Evolutionary conservation across 495 filamentous ascomycete species (phyloP).

Genomic region (Penicillium flavigenum): DNA sequence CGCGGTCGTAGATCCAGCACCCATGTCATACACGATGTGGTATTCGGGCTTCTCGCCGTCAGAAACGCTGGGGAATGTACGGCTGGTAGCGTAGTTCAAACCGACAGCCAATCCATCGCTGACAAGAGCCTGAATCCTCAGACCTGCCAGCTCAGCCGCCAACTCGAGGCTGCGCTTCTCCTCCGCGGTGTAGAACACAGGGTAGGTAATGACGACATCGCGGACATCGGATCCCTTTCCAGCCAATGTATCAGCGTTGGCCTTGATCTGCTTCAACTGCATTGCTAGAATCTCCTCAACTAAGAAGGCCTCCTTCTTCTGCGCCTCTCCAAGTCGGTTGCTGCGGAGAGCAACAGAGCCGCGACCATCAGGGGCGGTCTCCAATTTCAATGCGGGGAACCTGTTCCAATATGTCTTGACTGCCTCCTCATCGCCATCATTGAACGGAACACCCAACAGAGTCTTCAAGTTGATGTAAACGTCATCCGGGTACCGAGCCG

Average conservation of each 20-base stretch:
- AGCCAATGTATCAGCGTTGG: conserved; percentile 81
- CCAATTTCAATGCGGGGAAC: conserved; percentile 62
- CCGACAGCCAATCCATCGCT: conserved; percentile 92
- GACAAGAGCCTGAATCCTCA: conserved; percentile 79
- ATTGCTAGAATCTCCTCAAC: conserved; percentile 96
- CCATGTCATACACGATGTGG: conserved; percentile 96
- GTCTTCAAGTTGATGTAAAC: conserved; percentile 91
- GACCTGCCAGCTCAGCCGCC: conserved; percentile 81
- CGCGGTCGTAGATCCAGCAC: conserved; percentile 95
- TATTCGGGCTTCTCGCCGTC: conserved; percentile 87
- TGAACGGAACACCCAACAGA: conserved; percentile 69
- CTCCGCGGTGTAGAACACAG: conserved; percentile 84
- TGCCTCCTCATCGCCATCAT: conserved; percentile 52
- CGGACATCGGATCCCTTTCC: conserved; percentile 72
- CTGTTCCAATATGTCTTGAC: conserved; percentile 66
- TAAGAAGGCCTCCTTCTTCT: conserved; percentile 68
- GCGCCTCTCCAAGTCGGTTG: conserved; percentile 60
- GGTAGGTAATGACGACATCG: conserved; percentile 86
- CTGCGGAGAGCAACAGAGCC: conserved; percentile 77
- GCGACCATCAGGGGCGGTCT: conserved; percentile 51
- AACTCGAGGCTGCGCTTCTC: conserved; percentile 79
- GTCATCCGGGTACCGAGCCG: conserved; percentile 85
- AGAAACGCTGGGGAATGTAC: conserved; percentile 80
- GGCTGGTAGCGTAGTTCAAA: conserved; percentile 88
- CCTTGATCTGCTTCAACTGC: conserved; percentile 85